A percentile compares a stretch with the other conserved stretches of the same genome.
phyloP scores from a whole-genome alignment of 257 asterid genomes.

The Solanum lycopersicoides region DNA sequence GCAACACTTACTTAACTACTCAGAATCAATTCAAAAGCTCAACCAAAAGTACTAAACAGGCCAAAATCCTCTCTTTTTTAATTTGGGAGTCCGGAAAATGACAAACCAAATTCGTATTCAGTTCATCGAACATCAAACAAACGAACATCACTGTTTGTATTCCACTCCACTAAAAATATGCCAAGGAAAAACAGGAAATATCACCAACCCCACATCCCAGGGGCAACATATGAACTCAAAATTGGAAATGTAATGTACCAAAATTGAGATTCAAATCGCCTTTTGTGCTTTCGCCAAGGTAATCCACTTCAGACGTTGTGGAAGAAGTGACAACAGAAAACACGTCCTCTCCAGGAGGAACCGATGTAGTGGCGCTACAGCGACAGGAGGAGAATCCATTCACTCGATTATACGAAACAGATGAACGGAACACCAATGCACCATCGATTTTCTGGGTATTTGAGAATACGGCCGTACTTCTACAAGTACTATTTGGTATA shows the following conservation, averaged over 20 bases:
- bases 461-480: neutral
- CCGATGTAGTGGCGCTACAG: conserved; percentile 17
- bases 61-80: neutral
- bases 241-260: neutral
- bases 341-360: conserved; percentile 12
- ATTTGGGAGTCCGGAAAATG: neutral
- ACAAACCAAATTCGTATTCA: neutral
- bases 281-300: conserved; percentile 84
- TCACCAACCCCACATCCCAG: neutral
- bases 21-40: neutral
- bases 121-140: neutral
- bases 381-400: neutral
- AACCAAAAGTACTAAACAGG: neutral
- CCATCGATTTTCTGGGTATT: neutral
- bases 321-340: conserved; percentile 45
- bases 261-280: conserved; percentile 57
- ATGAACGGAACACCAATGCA: neutral
- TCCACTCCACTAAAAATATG: neutral
- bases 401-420: neutral
- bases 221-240: neutral
- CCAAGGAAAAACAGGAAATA: neutral
- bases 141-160: neutral
- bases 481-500: neutral
- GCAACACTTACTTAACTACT: neutral
- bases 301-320: conserved; percentile 39